Evolutionary conservation across 768 basidiomycete genomes (phyloP), one percentile per base, ranked within the genome.

Genomic region (Amanita rimosa): DNA sequence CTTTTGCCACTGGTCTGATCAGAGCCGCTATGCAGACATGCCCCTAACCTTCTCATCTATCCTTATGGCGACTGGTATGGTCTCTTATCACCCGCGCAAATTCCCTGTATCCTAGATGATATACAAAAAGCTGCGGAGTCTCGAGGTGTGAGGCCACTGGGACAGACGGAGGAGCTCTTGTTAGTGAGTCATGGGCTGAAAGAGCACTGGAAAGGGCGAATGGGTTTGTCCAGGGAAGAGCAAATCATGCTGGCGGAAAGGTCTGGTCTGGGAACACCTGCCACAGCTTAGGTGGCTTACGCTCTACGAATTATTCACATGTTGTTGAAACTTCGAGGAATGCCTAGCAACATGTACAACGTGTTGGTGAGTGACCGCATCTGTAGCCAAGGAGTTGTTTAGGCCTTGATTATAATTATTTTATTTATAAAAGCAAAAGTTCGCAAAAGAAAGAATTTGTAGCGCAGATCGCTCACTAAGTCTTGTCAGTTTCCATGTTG

Each of bases 11-110:
- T 50, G 26, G 50, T 9, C 27, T 26, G 36, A 27, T 9, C 3
- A 5, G 22, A 2, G 27, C 7, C 8, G 37, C n/a, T n/a, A n/a
- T n/a, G 2, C 36, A 84, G 83, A 58, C 76, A 78, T 55, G 85
- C 85, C 2, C 83, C 80, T 1, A 87, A 86, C 60, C 43, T 84
- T 9, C 59, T 87, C 9, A 66, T 84, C 0, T 85, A 76, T 55
- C 85, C 84, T 13, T 74, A 76, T 45, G 83, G 82, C 22, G 84
- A 86, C 64, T 86, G 84, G 84, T 84, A 54, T 17, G 74, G 64
- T 16, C 14, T 29, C 19, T 11, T 50, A 24, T 0, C 14, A 27
- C 40, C 48, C n/a, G 26, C n/a, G 13, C 48, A 49, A 17, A 29
- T 35, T 36, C 40, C 48, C 7, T 19, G 14, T 11, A 22, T 43